Evolutionary conservation across 768 basidiomycete species (phyloP).

Genomic region (Pholiota conissans): DNA sequence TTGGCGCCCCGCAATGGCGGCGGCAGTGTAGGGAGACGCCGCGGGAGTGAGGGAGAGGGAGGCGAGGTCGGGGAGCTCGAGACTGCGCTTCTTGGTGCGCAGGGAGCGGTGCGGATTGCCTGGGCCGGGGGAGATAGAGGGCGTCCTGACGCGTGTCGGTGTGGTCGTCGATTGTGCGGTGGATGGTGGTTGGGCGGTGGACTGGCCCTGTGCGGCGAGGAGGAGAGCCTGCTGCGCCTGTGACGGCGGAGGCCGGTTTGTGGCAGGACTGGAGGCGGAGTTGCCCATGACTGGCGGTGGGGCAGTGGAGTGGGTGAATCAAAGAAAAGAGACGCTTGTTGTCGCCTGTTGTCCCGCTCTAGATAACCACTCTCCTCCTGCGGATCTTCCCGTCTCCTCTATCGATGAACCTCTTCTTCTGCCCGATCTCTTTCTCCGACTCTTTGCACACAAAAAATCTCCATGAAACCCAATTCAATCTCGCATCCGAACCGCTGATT

Average conservation of each 20-base stretch:
- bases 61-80: conserved; percentile 74
- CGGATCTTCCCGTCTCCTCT: background rate
- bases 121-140: conserved; percentile 41
- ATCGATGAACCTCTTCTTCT: background rate
- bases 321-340: background rate
- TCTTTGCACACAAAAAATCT: too few relatives aligned
- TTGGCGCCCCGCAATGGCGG: conserved; percentile 13
- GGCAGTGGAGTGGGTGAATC: background rate
- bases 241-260: conserved; percentile 1
- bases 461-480: too few relatives aligned
- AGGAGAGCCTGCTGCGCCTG: background rate
- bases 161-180: background rate
- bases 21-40: conserved; percentile 17
- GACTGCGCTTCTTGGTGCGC: conserved; percentile 67
- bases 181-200: conserved; percentile 2
- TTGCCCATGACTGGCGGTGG: conserved; percentile 17
- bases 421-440: background rate
- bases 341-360: background rate
- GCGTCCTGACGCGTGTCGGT: conserved; percentile 10
- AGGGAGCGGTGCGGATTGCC: conserved; percentile 57
- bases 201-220: background rate
- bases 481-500: too few relatives aligned
- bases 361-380: background rate
- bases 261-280: conserved; percentile 18
- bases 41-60: conserved; percentile 30